Conservation (phyloP, 2,329 filamentous ascomycete genomes). For the Beauveria caledonica region DNA sequence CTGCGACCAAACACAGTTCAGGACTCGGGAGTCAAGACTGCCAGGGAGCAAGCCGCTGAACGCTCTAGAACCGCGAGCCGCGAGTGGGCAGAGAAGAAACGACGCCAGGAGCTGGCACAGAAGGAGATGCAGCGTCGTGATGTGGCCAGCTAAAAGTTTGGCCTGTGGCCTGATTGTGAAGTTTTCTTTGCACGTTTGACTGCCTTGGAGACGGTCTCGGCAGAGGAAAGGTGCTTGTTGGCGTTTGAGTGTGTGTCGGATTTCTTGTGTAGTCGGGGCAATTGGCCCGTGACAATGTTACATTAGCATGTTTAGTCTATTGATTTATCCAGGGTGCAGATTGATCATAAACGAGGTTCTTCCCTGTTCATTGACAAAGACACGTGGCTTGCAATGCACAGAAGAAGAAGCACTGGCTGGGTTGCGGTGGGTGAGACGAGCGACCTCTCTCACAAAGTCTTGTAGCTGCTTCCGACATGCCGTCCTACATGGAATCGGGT, state of each 20-base stretch:
- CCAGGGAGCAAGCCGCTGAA: constrained; percentile 53
- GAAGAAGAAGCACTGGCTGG: no score
- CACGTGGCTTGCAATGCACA: no score
- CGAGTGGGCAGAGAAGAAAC: constrained; percentile 55
- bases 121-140: neutral
- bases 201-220: neutral
- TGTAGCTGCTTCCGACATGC: no score
- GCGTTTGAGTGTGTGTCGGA: neutral
- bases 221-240: neutral
- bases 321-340: neutral
- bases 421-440: no score
- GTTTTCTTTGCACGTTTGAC: neutral
- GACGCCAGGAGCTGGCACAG: constrained; percentile 28
- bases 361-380: no score
- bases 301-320: constrained; percentile 9
- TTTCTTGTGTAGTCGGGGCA: constrained; percentile 3
- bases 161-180: neutral
- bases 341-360: neutral
- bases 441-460: no score
- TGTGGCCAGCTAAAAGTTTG: neutral
- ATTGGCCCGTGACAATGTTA: constrained; percentile 10
- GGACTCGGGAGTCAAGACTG: constrained; percentile 44
- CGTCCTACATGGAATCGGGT: no score
- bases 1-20: constrained; percentile 43
- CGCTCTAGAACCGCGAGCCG: constrained; percentile 49